Base-by-base conservation (phyloP, 176 grass and related monocot species). In the Avena eriantha region DNA sequence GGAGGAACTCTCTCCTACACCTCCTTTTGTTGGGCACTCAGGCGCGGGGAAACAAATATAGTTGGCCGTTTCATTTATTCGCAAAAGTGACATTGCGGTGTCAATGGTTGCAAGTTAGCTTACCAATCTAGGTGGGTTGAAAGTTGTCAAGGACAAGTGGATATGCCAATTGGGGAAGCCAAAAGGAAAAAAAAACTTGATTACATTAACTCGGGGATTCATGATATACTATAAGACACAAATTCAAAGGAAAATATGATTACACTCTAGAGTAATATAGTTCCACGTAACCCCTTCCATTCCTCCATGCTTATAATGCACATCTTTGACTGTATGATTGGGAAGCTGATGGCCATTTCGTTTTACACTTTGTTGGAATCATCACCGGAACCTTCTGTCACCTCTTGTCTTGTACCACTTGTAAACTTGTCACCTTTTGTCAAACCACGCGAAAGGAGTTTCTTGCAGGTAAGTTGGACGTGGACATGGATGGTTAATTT, bases 391-490 rank as follows among this genome's bases (percentile, higher is more conserved):
- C 58, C 79, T 79, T 86, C 45, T 3, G 73, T 21, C 6, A 23
- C 14, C 21, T 83, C 56, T 66, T 67, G 48, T 11, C 80, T 68
- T 56, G 33, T 47, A 54, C n/a, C 45, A 36, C 10, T 10, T 82
- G 55, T 34, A 43, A 8, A 65, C 23, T 73, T 26, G 23, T 17
- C 53, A 8, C 13, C 57, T 7, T 43, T 16, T 87, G 36, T 76
- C 68, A 80, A 91, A 60, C 85, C 69, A 59, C 69, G 50, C 16
- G 6, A 29, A 65, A 57, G n/a, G 58, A 69, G 80, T 87, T 74
- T 49, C 57, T 87, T 87, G 80, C 81, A 59, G 80, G 76, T 74
- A 80, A 91, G 57, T 84, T 34, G 16, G 81, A 91, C 81, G 67
- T 80, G 10, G 75, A 83, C 54, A 43, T 31, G 46, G 22, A 36